A percentile compares a stretch with the other conserved stretches of the same genome.
Conservation (phyloP, 768 basidiomycete species). For the Epithele typhae region DNA sequence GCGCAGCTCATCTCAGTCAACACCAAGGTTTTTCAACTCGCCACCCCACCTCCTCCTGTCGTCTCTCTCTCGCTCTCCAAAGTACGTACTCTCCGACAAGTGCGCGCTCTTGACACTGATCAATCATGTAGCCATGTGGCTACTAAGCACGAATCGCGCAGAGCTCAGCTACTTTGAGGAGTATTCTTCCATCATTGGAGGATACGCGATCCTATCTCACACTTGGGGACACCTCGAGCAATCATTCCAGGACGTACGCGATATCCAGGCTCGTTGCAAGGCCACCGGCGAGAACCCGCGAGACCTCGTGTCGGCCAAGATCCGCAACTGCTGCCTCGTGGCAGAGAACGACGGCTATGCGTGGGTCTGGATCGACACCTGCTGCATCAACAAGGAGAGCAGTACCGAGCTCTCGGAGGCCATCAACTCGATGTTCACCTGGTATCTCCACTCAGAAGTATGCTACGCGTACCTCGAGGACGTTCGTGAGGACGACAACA, state of each 20-base stretch:
- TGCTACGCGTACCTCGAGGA: slow-evolving; percentile 3
- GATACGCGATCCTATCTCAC: neutral
- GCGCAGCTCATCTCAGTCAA: too few species aligned
- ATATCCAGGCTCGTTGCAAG: neutral
- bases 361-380: slow-evolving; percentile 2
- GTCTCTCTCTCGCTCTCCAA: too few species aligned
- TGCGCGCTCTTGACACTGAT: too few species aligned
- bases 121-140: too few species aligned
- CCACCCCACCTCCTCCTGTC: too few species aligned
- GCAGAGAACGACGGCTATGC: neutral
- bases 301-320: neutral
- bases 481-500: neutral
- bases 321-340: neutral
- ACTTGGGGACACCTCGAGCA: neutral
- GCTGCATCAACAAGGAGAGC: slow-evolving; percentile 5
- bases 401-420: slow-evolving; percentile 4
- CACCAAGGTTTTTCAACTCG: too few species aligned
- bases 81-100: too few species aligned
- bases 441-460: neutral
- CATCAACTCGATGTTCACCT: neutral
- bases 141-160: too few species aligned
- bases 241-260: neutral
- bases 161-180: too few species aligned
- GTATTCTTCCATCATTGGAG: neutral
- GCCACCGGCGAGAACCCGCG: neutral